Conservation (phyloP, 1,284 basidiomycete species). For the Pseudozyma sp. region DNA sequence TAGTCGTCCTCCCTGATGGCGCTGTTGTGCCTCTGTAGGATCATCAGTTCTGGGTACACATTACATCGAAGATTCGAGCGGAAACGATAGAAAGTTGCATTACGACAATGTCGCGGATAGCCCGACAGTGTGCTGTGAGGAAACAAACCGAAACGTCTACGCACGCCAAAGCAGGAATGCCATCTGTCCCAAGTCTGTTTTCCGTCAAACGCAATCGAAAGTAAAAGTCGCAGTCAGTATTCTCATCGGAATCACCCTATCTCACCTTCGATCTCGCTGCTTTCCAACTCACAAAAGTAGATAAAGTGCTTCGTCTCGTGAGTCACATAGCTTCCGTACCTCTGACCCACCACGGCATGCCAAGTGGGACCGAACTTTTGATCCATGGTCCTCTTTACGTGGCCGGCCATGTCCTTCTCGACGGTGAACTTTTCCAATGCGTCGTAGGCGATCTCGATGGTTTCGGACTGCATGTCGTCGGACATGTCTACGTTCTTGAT, state of each 20-base stretch:
- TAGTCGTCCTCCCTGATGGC: not conserved
- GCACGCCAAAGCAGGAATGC: slow-evolving; percentile 68
- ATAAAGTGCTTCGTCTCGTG: slow-evolving; percentile 73
- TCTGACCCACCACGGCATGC: slow-evolving; percentile 98
- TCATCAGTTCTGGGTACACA: not conserved
- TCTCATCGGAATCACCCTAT: not conserved
- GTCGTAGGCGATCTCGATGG: slow-evolving; percentile 84
- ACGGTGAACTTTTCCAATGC: slow-evolving; percentile 90
- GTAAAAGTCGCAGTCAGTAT: not conserved
- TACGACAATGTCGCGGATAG: not conserved
- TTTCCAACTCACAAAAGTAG: slow-evolving; percentile 66
- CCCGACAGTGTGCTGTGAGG: not conserved
- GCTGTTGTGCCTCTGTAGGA: too few relatives aligned
- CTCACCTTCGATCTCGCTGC: not conserved
- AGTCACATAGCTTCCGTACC: slow-evolving; percentile 90
- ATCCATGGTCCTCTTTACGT: slow-evolving; percentile 98
- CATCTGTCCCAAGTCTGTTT: slow-evolving; percentile 63
- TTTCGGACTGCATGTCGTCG: slow-evolving; percentile 93
- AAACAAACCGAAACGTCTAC: slow-evolving; percentile 8
- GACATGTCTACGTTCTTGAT: slow-evolving; percentile 98
- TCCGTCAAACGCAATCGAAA: not conserved
- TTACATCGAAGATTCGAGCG: not conserved
- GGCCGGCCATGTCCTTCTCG: slow-evolving; percentile 95
- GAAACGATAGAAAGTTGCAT: not conserved
- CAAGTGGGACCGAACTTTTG: slow-evolving; percentile 89